phyloP scores from a whole-genome alignment of 1,139 yeast genomes.

The Candida tropicalis region DNA sequence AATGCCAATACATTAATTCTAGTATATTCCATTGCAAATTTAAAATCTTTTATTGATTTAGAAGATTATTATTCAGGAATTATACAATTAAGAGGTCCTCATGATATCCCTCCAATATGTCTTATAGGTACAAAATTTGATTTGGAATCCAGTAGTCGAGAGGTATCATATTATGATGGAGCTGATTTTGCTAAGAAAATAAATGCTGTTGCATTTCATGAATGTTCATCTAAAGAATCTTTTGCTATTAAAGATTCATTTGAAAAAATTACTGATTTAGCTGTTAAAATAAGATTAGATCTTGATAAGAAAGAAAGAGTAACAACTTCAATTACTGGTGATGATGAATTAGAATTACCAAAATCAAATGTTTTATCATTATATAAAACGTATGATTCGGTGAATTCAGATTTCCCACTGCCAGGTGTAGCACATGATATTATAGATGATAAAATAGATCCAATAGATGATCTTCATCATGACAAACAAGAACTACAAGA shows the following conservation, averaged over 20 bases:
- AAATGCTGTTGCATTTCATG: conserved; percentile 32
- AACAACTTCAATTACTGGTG: neutral
- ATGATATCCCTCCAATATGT: conserved; percentile 30
- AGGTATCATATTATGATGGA: conserved; percentile 33
- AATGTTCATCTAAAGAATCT: conserved; percentile 30
- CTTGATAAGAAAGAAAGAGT: neutral
- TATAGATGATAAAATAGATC: neutral
- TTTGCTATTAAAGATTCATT: conserved; percentile 31
- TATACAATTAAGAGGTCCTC: conserved; percentile 17
- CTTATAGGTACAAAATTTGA: conserved; percentile 40
- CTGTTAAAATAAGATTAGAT: conserved; percentile 4
- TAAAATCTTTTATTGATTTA: conserved; percentile 29
- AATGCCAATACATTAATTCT: conserved; percentile 36
- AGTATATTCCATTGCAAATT: conserved; percentile 32
- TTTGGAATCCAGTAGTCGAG: conserved; percentile 24
- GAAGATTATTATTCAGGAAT: conserved; percentile 31
- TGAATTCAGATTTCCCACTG: neutral
- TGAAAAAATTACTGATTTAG: conserved; percentile 10
- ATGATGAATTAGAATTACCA: neutral
- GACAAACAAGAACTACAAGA: too few relatives aligned
- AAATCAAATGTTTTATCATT: neutral
- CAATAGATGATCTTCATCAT: neutral
- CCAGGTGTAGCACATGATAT: neutral
- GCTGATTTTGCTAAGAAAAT: conserved; percentile 26
- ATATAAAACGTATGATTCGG: neutral